Conservation (phyloP, 164 flowering plant species). For the Piper longum region DNA sequence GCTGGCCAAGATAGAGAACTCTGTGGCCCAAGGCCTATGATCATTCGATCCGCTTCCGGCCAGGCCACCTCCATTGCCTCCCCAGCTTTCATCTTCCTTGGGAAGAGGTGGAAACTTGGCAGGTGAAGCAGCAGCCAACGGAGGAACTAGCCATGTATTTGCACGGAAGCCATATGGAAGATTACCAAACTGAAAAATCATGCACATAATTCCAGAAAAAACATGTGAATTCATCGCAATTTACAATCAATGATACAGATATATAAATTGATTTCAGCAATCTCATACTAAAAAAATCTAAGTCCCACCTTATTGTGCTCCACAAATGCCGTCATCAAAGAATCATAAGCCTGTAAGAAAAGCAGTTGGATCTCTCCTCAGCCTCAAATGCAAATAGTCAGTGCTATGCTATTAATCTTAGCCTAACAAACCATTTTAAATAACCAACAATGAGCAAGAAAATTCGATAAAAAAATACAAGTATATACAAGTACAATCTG, state of each 20-base stretch:
- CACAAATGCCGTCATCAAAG: conserved; percentile 74
- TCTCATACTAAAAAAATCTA: not conserved
- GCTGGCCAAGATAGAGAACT: conserved; percentile 64
- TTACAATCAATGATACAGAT: not conserved
- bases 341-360: conserved; percentile 69
- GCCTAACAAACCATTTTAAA: no score
- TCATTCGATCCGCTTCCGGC: conserved; percentile 50
- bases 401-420: no score
- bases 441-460: no score
- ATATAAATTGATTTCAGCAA: not conserved
- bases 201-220: not conserved
- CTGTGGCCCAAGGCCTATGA: conserved; percentile 73
- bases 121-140: conserved; percentile 44
- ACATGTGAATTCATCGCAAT: not conserved
- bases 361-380: no score
- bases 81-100: conserved; percentile 85
- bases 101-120: conserved; percentile 51
- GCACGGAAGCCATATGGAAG: conserved; percentile 95
- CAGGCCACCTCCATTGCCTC: conserved; percentile 93
- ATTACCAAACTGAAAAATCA: conserved; percentile 70
- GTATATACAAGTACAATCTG: no score
- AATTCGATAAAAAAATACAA: no score
- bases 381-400: no score
- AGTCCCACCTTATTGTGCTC: conserved; percentile 80
- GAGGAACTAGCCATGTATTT: conserved; percentile 87